These are phyloP conservation scores for Tillandsia fasciculata DNA, from an alignment of 176 grass and related monocot species.

Conservation along the genomic window DNA sequence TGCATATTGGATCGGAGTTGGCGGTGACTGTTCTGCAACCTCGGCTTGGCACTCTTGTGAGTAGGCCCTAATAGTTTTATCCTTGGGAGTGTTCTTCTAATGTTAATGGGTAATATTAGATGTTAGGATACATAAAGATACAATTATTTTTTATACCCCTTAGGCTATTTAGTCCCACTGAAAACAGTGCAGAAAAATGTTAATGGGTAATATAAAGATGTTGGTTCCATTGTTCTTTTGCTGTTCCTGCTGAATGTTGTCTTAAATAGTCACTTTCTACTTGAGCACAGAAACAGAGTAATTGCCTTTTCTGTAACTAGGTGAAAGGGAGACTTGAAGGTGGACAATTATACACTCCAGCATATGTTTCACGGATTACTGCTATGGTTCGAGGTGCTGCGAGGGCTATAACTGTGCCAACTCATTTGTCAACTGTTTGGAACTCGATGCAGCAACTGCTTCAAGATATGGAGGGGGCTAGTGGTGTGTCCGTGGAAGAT, in stretches of 20 bases:
- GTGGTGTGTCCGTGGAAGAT: constrained; percentile 80
- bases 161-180: too few relatives aligned
- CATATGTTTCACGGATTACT: constrained; percentile 77
- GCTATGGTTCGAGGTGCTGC: constrained; percentile 87
- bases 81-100: not conserved
- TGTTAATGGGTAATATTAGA: too few relatives aligned
- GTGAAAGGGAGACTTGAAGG: constrained; percentile 96
- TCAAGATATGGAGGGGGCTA: constrained; percentile 78
- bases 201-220: too few relatives aligned
- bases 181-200: too few relatives aligned
- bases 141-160: too few relatives aligned
- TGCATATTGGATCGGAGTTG: constrained; percentile 85
- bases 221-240: not conserved
- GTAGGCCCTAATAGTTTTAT: not conserved
- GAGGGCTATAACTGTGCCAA: constrained; percentile 76
- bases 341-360: constrained; percentile 88
- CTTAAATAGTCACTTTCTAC: constrained; percentile 4
- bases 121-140: too few relatives aligned
- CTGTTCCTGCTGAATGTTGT: constrained; percentile 1
- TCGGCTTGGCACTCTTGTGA: constrained; percentile 78
- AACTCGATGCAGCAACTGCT: constrained; percentile 88
- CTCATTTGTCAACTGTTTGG: constrained; percentile 87
- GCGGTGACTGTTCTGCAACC: constrained; percentile 64
- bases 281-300: not conserved
- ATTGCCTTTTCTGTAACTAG: constrained; percentile 27